Conservation (phyloP, 495 filamentous ascomycete genomes). For the Aspergillus egyptiacus region DNA sequence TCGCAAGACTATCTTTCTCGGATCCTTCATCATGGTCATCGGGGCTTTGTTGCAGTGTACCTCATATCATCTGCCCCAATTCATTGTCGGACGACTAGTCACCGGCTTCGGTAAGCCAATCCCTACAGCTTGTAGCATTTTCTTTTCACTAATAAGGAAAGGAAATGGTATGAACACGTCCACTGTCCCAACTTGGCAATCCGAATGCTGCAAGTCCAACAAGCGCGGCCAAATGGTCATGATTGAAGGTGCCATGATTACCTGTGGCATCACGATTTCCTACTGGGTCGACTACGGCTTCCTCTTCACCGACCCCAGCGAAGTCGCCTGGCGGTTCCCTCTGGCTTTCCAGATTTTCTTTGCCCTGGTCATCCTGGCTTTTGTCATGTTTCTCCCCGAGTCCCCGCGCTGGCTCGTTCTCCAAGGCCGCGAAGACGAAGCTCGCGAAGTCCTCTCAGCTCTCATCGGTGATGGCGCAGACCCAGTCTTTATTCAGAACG, state of each 20-base stretch:
- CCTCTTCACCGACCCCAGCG: slow-evolving; percentile 55
- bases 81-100: slow-evolving; percentile 59
- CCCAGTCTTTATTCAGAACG: slow-evolving; percentile 51
- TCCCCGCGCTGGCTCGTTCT: slow-evolving; percentile 71
- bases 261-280: slow-evolving; percentile 62
- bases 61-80: slow-evolving; percentile 55
- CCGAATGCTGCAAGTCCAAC: slow-evolving; percentile 69
- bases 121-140: background rate
- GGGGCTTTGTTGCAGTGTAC: slow-evolving; percentile 58
- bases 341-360: slow-evolving; percentile 69
- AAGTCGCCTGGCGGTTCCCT: slow-evolving; percentile 69
- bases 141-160: slow-evolving; percentile 7
- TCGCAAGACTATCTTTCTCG: slow-evolving; percentile 62
- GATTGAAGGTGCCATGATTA: slow-evolving; percentile 70
- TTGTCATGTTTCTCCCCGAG: slow-evolving; percentile 63
- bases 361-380: slow-evolving; percentile 52
- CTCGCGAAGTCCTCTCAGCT: slow-evolving; percentile 55
- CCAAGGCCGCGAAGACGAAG: slow-evolving; percentile 61
- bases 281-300: slow-evolving; percentile 75
- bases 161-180: slow-evolving; percentile 58
- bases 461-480: slow-evolving; percentile 50
- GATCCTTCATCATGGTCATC: slow-evolving; percentile 64
- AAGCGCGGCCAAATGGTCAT: slow-evolving; percentile 71
- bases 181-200: slow-evolving; percentile 72
- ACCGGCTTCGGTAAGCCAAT: slow-evolving; percentile 47